Evolutionary conservation across 352 stramenopile genomes (phyloP), one percentile per base, ranked within the genome.

Genomic region (Phytophthora fragariae): DNA sequence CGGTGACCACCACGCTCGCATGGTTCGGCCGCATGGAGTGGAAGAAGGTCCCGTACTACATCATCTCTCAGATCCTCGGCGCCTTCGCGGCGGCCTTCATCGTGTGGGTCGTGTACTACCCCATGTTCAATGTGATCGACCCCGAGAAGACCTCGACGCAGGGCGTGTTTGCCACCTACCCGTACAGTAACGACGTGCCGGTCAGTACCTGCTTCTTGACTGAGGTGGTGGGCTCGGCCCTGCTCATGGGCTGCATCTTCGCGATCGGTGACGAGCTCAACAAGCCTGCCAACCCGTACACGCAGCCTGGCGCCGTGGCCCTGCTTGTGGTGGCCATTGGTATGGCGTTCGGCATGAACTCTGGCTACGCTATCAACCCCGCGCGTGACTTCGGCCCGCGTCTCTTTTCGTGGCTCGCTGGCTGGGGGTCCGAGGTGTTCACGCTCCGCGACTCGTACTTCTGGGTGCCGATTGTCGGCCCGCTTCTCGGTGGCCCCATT

Each of bases 301-400:
- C 63, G 4, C 68, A 83, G 35, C 86, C 86, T 17, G 49, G 70
- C 44, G 73, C 83, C 1, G 76, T 90, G 41, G 85, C 83, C 33
- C 49, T 91, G 15, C 65, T 94, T 19, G 79, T 94, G 35, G 73
- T 86, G 35, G 84, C 62, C 5, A 86, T 94, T 37, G 85, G 87
- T 47, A 94, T 92, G 81, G 79, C 82, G 8, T 92, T 94, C 52
- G 85, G 86, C 41, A 82, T 86, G 64, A 94, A 92, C 68, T 85
- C 86, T 7, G 84, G 87, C 55, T 93, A 90, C 69, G 86, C 86
- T 29, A 69, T 93, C 31, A 93, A 93, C 72, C 86, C 83, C 1
- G 83, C 83, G 1, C 77, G 80, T 59, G 83, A 91, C 65, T 85
- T 91, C 21, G 81, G 77, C 9, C 80, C 80, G 33, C 79, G 83